Base-by-base conservation (phyloP, 108 stramenopile species). In the Epipyxis sp. region DNA sequence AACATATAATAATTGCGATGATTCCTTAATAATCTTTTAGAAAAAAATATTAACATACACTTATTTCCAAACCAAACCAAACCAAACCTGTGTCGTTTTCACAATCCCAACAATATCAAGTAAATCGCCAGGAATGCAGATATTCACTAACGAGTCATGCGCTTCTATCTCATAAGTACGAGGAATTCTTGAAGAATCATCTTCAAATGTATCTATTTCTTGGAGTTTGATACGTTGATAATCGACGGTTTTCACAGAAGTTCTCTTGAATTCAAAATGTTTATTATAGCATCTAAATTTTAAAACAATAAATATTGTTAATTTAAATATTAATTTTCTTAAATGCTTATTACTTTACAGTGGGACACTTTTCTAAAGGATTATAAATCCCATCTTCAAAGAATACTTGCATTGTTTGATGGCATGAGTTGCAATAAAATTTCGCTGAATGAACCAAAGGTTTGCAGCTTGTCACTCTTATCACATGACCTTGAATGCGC, bases 321-420 rank as follows among this genome's bases (percentile, higher is more conserved):
- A n/a, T n/a, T n/a, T n/a, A n/a, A n/a, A n/a, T n/a, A n/a, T n/a
- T n/a, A n/a, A n/a, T n/a, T n/a, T n/a, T n/a, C n/a, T n/a, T n/a
- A n/a, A n/a, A n/a, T n/a, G n/a, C n/a, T n/a, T n/a, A n/a, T n/a
- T n/a, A n/a, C n/a, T n/a, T n/a, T n/a, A n/a, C 6, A 6, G 44
- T 74, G 42, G 13, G 27, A 74, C 71, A 74, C 35, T 34, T 3
- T 29, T 3, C 42, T 16, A 42, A 42, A 10, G 32, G 32, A 6
- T 13, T 16, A 27, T 43, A 54, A 74, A 74, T 74, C 6, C 71
- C 71, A 74, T 74, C 71, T 39, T 74, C 46, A 39, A 74, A 74
- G 44, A 6, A 10, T 27, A 10, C 42, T 10, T 27, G 3, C 27
- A 37, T 3, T 20, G 43, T 39, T 13, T 6, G 20, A 20, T 25